Evolutionary conservation across 306 rosid genomes (phyloP), one percentile per base, ranked within the genome.

Genomic region (Quercus dentata): DNA sequence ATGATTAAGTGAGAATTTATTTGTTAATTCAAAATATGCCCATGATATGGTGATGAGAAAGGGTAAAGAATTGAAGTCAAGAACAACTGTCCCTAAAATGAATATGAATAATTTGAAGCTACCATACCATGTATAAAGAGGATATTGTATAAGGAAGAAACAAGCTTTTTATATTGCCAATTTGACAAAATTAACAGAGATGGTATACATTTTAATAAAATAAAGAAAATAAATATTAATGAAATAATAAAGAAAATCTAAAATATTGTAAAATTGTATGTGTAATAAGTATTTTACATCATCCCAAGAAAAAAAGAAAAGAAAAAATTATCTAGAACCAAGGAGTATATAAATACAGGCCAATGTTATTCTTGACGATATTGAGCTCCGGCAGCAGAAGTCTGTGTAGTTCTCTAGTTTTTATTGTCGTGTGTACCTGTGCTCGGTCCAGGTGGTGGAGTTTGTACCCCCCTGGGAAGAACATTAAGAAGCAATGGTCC

Each of bases 361-460:
- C 68, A 27, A 27, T 2, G 19, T 12, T 15, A 23, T 62, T 5
- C 10, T 38, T 7, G 10, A 38, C 11, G 1, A 6, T 35, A 6
- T 35, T 35, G 41, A 35, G 41, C 8, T 35, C 41, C 41, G 9
- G 41, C 9, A 35, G 64, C 15, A 21, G 30, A 11, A 12, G 12
- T 57, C 6, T 3, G 2, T 38, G 10, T 7, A 38, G 46, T 38
- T 38, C 46, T 33, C 72, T 67, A 67, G 72, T 67, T 67, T 7
- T 33, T 33, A 1, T 4, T 0, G 72, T 35, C 12, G 92, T 94
- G 82, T 76, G 4, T 77, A 74, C 91, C 71, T 79, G 46, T 68
- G 93, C 97, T 89, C 57, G 97, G 98, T 55, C 80, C 99, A 19
- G 98, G 88, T 5, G 90, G 75, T 6, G 92, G 86, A 8, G 78